These are phyloP conservation scores for Magnusiomyces fungicola DNA, from an alignment of 1,139 yeast genomes.

Conservation along the genomic window DNA sequence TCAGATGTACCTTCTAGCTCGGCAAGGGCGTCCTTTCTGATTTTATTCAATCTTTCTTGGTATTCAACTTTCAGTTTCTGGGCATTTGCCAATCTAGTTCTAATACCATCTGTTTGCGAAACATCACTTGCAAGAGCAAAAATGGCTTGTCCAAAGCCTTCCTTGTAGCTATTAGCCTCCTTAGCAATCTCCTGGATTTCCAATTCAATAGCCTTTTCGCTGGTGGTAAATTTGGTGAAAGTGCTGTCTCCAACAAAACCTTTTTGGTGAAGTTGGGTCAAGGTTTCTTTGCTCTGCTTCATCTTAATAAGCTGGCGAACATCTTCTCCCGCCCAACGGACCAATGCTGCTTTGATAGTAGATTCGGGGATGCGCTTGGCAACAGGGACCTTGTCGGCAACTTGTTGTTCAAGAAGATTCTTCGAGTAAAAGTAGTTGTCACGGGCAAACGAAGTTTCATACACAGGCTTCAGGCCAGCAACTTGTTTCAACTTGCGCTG, in stretches of 20 bases:
- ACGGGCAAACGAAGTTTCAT: constrained; percentile 35
- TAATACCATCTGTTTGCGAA: constrained; percentile 83
- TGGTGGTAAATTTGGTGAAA: constrained; percentile 71
- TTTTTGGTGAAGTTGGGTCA: constrained; percentile 67
- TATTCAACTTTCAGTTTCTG: constrained; percentile 31
- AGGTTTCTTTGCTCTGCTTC: constrained; percentile 63
- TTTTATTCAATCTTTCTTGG: constrained; percentile 21
- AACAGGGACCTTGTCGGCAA: constrained; percentile 22
- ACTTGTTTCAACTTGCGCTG: constrained; percentile 41
- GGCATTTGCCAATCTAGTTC: constrained; percentile 68
- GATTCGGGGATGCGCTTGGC: constrained; percentile 67
- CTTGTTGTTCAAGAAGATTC: constrained; percentile 26
- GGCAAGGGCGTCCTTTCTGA: constrained; percentile 16
- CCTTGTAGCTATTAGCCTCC: constrained; percentile 67
- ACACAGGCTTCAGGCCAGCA: constrained; percentile 9
- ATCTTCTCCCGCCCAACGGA: constrained; percentile 68
- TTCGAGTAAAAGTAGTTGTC: constrained; percentile 58
- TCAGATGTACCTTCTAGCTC: constrained; percentile 12
- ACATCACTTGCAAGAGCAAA: constrained; percentile 82
- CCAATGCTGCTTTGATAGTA: constrained; percentile 76
- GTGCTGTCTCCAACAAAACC: constrained; percentile 90
- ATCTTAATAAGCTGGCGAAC: constrained; percentile 59
- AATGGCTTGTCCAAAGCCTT: constrained; percentile 73
- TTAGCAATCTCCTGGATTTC: constrained; percentile 73
- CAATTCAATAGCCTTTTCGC: constrained; percentile 67